Evolutionary conservation across 2,329 filamentous ascomycete species (phyloP).

Genomic region (Aspergillus uvarum): DNA sequence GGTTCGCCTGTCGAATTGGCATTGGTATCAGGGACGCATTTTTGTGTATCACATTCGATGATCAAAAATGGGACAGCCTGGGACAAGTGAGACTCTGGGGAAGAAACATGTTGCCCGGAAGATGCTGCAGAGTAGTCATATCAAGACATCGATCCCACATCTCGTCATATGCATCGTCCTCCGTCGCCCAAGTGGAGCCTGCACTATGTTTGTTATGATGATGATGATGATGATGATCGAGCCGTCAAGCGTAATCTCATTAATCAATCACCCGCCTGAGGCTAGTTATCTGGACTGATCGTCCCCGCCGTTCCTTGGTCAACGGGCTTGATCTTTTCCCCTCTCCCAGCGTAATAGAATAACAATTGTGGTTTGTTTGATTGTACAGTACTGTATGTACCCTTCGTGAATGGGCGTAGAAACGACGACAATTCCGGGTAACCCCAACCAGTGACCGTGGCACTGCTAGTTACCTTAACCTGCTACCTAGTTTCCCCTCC

Average conservation of each 20-base stretch:
- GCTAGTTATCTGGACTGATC: constrained; percentile 9
- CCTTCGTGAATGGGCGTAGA: no score
- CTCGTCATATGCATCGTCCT: neutral
- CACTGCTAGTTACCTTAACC: neutral
- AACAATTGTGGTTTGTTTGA: neutral
- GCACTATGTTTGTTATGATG: neutral
- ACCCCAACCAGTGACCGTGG: neutral
- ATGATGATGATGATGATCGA: neutral
- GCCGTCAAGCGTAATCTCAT: neutral
- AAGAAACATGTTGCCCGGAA: neutral
- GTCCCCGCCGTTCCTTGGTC: constrained; percentile 15
- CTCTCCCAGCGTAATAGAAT: neutral
- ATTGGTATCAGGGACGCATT: constrained; percentile 11
- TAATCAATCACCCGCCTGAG: neutral
- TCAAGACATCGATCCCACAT: neutral
- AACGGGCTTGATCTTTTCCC: constrained; percentile 7
- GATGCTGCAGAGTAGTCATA: neutral
- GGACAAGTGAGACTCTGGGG: neutral
- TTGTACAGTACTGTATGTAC: no score
- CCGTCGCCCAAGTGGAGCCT: neutral
- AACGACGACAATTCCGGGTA: neutral
- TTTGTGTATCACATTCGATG: neutral
- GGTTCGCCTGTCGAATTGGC: neutral
- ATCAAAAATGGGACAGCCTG: neutral
- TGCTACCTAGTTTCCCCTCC: neutral